These are phyloP conservation scores for Calonectria pauciramosa DNA, from an alignment of 2,329 filamentous ascomycete species.

Conservation along the genomic window DNA sequence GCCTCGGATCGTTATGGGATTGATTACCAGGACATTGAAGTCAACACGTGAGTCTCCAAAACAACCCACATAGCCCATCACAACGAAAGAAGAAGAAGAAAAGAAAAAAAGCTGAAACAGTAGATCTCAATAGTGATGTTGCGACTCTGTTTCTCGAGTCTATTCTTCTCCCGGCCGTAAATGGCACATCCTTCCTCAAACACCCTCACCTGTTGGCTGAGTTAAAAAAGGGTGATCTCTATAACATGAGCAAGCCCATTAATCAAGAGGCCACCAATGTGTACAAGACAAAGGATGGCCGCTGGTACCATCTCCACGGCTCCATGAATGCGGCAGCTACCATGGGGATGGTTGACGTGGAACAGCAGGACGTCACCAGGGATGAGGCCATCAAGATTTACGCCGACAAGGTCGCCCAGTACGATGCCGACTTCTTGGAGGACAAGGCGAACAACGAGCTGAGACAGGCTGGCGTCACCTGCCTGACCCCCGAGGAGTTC, in stretches of 20 bases:
- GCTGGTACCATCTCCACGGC: conserved; percentile 54
- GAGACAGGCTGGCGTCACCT: conserved; percentile 50
- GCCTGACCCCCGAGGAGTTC: conserved; percentile 51
- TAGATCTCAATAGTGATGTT: conserved; percentile 7
- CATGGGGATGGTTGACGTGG: conserved; percentile 50
- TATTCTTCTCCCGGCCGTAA: conserved; percentile 30
- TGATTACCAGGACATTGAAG: conserved; percentile 25
- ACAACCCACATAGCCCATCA: not conserved
- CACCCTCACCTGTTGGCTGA: conserved; percentile 27
- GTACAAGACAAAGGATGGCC: conserved; percentile 51
- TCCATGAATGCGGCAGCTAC: conserved; percentile 48
- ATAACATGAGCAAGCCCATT: conserved; percentile 41
- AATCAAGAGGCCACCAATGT: conserved; percentile 50
- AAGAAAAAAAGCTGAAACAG: not conserved
- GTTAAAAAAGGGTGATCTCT: conserved; percentile 23
- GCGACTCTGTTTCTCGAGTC: conserved; percentile 38
- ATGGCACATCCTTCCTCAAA: conserved; percentile 30
- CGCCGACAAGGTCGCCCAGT: conserved; percentile 39
- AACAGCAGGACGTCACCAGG: conserved; percentile 37
- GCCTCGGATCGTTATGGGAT: conserved; percentile 28
- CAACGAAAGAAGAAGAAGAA: not conserved
- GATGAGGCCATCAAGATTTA: conserved; percentile 48
- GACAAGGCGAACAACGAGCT: conserved; percentile 50
- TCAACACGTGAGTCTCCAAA: conserved; percentile 25
- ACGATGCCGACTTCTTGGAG: conserved; percentile 48